Percentiles rank a stretch among this genome's conserved stretches.
These are phyloP conservation scores for Tephrocybe sp. DNA, from an alignment of 768 basidiomycete genomes.

Conservation along the genomic window DNA sequence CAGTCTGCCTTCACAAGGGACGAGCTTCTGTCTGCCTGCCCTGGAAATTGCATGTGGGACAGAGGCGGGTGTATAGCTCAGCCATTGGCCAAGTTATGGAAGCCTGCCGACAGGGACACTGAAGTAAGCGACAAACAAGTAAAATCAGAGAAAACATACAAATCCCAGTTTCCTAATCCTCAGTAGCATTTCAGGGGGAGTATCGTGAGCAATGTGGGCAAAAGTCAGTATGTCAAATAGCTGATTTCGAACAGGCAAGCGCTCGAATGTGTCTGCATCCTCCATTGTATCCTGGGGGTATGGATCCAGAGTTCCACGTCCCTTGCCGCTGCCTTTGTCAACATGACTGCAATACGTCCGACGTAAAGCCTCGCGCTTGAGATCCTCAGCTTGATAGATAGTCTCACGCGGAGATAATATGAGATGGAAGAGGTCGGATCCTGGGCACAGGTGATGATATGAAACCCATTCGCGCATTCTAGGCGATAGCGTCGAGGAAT, in stretches of 20 bases:
- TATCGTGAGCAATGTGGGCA: constrained; percentile 60
- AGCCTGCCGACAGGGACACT: constrained; percentile 45
- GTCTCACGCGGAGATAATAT: constrained; percentile 62
- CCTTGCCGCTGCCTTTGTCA: constrained; percentile 24
- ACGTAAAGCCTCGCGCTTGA: constrained; percentile 50
- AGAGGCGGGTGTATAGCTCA: constrained; percentile 63
- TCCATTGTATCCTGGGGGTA: constrained; percentile 6
- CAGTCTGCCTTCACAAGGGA: background rate
- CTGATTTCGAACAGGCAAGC: constrained; percentile 64
- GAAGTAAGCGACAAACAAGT: background rate
- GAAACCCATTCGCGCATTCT: constrained; percentile 50
- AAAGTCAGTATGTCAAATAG: constrained; percentile 71
- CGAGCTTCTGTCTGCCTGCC: constrained; percentile 6
- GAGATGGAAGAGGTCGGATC: constrained; percentile 57
- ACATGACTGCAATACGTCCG: constrained; percentile 45
- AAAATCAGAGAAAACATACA: constrained; percentile 37
- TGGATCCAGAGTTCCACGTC: background rate
- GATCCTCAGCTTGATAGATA: constrained; percentile 49
- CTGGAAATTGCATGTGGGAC: constrained; percentile 45
- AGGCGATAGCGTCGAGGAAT: constrained; percentile 34
- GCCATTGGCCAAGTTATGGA: constrained; percentile 75
- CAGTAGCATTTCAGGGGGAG: constrained; percentile 52
- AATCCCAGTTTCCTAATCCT: constrained; percentile 60
- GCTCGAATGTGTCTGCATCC: constrained; percentile 48
- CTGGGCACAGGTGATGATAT: constrained; percentile 61